Percentiles rank a stretch among this genome's conserved stretches.
These are phyloP conservation scores for Exidia glandulosa DNA, from an alignment of 768 basidiomycete genomes.

Conservation along the genomic window DNA sequence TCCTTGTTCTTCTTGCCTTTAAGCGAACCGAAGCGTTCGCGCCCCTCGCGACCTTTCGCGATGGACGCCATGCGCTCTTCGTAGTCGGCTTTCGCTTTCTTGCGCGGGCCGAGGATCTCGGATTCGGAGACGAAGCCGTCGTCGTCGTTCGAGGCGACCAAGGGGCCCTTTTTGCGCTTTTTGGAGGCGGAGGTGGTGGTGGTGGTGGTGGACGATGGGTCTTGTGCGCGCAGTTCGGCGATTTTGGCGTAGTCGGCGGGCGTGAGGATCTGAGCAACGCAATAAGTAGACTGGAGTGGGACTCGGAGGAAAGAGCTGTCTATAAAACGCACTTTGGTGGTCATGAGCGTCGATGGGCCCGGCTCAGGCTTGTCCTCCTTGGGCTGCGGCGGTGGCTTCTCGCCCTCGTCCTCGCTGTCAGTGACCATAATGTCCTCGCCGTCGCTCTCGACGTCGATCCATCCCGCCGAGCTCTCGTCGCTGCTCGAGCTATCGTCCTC, in stretches of 20 bases:
- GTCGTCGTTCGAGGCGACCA: slow-evolving; percentile 20
- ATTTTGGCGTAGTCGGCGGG: slow-evolving; percentile 92
- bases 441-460: slow-evolving; percentile 72
- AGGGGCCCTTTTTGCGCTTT: slow-evolving; percentile 48
- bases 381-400: slow-evolving; percentile 7
- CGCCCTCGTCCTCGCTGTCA: slow-evolving; percentile 72
- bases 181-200: slow-evolving; percentile 66
- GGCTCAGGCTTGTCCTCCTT: slow-evolving; percentile 26
- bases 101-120: slow-evolving; percentile 88
- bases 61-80: slow-evolving; percentile 88
- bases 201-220: slow-evolving; percentile 58
- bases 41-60: slow-evolving; percentile 84
- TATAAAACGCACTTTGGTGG: slow-evolving; percentile 66
- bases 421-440: slow-evolving; percentile 63
- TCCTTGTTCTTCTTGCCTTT: slow-evolving; percentile 91
- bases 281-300: background rate
- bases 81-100: slow-evolving; percentile 88
- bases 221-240: slow-evolving; percentile 77
- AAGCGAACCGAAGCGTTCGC: slow-evolving; percentile 83
- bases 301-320: slow-evolving; percentile 4
- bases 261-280: slow-evolving; percentile 69
- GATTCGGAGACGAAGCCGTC: slow-evolving; percentile 69
- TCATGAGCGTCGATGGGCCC: slow-evolving; percentile 61
- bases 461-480: slow-evolving; percentile 51
- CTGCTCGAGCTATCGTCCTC: slow-evolving; percentile 56